Base-by-base conservation (phyloP, 192 early-diverging fungal genomes). In the Phlyctochytrium planicorne region DNA sequence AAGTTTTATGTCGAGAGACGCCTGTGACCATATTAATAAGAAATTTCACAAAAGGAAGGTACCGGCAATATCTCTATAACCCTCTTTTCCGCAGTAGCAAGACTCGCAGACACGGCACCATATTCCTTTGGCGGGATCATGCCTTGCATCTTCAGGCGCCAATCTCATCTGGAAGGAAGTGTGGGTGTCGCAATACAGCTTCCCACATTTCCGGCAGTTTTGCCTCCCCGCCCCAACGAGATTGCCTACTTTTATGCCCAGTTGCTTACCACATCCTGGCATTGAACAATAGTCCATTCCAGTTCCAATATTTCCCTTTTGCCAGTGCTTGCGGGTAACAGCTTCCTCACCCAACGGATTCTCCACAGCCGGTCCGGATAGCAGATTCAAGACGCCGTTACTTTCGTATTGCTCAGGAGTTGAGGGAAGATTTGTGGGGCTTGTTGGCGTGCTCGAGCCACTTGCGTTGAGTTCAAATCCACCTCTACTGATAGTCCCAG, bases 171-270 rank as follows among this genome's bases (percentile, higher is more conserved):
- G 80, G 30, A 50, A 79, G 34, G 56, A 17, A 25, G 75, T 62
- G 65, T 84, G 83, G 25, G 59, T 59, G 17, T 84, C 77, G 65
- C 83, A 84, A 56, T 55, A 75, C 59, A 82, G 57, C 25, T 70
- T 67, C 3, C 83, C 83, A 53, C 83, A 84, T 63, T 74, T 82
- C 34, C 76, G 35, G 64, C 83, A 84, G 71, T 84, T 80, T n/a
- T 70, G 73, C 2, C 69, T 14, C 30, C 53, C 52, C 12, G 27
- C 56, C 16, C 69, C 69, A 3, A 53, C 62, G 20, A 71, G 53
- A 37, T 78, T 81, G 29, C 79, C 80, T 25, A 67, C 72, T 2
- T 35, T 27, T 27, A 78, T 24, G 30, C 79, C 62, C 53, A 84
- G 64, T n/a, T 50, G 3, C 62, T 78, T 81, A 2, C 65, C 50